Percentiles rank a stretch among this genome's conserved stretches.
phyloP scores from a whole-genome alignment of 2,329 filamentous ascomycete genomes.

The Grosmannia clavigera region DNA sequence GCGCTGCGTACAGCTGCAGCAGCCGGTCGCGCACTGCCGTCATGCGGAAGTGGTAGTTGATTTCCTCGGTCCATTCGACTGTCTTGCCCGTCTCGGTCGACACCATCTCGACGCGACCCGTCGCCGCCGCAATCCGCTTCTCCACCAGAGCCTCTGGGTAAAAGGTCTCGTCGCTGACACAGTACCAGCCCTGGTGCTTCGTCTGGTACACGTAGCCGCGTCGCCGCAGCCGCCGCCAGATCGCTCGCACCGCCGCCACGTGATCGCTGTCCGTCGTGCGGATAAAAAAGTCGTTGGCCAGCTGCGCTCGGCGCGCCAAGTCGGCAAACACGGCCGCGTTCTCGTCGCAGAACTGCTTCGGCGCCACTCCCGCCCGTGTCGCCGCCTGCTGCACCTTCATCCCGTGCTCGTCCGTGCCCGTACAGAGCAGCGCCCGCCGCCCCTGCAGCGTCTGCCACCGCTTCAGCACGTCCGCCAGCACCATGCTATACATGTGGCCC shows the following conservation, averaged over 20 bases:
- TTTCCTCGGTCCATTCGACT: conserved; percentile 89
- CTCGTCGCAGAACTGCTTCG: conserved; percentile 79
- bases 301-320: conserved; percentile 55
- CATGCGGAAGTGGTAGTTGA: conserved; percentile 89
- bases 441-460: conserved; percentile 68
- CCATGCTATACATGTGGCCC: conserved; percentile 87
- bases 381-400: conserved; percentile 94
- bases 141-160: conserved; percentile 70
- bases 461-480: conserved; percentile 83
- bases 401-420: conserved; percentile 93
- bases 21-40: conserved; percentile 70
- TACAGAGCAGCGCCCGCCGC: conserved; percentile 57
- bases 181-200: conserved; percentile 92
- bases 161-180: conserved; percentile 91
- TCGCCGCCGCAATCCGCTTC: conserved; percentile 61
- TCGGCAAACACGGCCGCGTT: conserved; percentile 69
- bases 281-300: conserved; percentile 78
- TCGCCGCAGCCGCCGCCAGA: conserved; percentile 72
- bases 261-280: conserved; percentile 81
- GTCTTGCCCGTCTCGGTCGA: conserved; percentile 80
- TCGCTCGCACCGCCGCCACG: conserved; percentile 72
- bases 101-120: conserved; percentile 71
- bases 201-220: conserved; percentile 69
- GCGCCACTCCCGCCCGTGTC: conserved; percentile 52
- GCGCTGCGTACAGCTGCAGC: conserved; percentile 65